Percentiles rank a stretch among this genome's conserved stretches.
These are phyloP conservation scores for Elongisporangium anandrum DNA, from an alignment of 352 stramenopile species.

Conservation along the genomic window DNA sequence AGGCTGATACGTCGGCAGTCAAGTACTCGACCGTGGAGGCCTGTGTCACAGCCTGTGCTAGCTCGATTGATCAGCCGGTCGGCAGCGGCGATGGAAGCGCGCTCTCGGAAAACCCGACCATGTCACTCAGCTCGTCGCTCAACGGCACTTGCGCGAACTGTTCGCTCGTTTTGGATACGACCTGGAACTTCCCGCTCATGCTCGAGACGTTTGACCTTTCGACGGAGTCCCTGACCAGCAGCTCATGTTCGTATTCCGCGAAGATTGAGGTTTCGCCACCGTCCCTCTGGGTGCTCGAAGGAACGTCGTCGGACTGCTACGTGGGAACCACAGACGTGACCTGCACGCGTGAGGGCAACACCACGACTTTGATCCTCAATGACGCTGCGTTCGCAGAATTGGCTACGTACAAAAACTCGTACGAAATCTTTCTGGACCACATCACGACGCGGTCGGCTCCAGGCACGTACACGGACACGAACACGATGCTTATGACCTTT, in stretches of 20 bases:
- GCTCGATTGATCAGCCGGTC: slow-evolving; percentile 37
- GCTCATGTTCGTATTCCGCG: slow-evolving; percentile 41
- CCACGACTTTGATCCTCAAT: slow-evolving; percentile 43
- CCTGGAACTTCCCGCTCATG: slow-evolving; percentile 73
- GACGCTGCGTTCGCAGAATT: slow-evolving; percentile 26
- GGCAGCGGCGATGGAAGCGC: slow-evolving; percentile 22
- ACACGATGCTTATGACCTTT: slow-evolving; percentile 47
- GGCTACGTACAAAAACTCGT: slow-evolving; percentile 34
- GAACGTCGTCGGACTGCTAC: slow-evolving; percentile 26
- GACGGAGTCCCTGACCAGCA: slow-evolving; percentile 21
- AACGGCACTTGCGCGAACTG: slow-evolving; percentile 75
- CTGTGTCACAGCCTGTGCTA: slow-evolving; percentile 46
- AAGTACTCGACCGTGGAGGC: slow-evolving; percentile 37
- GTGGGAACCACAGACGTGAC: slow-evolving; percentile 10
- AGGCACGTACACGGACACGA: slow-evolving; percentile 55
- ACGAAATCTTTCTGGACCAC: slow-evolving; percentile 48
- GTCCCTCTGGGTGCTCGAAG: slow-evolving; percentile 53
- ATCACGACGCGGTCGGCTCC: slow-evolving; percentile 54
- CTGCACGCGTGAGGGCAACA: slow-evolving; percentile 51
- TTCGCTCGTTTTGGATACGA: slow-evolving; percentile 43
- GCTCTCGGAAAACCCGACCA: slow-evolving; percentile 42
- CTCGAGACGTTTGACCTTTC: slow-evolving; percentile 62
- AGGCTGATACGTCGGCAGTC: slow-evolving; percentile 17
- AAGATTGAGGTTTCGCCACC: slow-evolving; percentile 48
- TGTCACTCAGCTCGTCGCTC: slow-evolving; percentile 42